Percentiles rank a stretch among this genome's conserved stretches.
phyloP scores from a whole-genome alignment of 129 eudicot species.

The Deinandra increscens region DNA sequence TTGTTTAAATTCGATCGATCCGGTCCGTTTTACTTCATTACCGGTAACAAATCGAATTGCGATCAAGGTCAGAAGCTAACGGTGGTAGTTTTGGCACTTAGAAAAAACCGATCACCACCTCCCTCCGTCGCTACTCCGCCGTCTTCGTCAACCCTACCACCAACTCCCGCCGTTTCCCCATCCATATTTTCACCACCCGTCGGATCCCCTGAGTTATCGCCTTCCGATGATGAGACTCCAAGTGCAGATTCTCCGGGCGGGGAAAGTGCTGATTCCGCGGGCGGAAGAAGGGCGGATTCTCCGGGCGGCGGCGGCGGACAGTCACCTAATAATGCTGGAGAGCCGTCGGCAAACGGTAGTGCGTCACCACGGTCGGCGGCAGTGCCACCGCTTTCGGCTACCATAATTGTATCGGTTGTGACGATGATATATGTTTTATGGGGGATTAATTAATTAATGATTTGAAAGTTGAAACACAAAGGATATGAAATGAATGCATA shows the following conservation, averaged over 20 bases:
- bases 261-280: neutral
- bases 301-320: slow-evolving; percentile 11
- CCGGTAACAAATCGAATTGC: slow-evolving; percentile 62
- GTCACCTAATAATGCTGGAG: neutral
- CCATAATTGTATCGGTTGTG: slow-evolving; percentile 14
- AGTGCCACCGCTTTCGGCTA: neutral
- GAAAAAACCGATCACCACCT: slow-evolving; percentile 26
- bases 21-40: slow-evolving; percentile 74
- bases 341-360: slow-evolving; percentile 16
- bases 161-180: slow-evolving; percentile 21
- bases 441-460: neutral
- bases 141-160: slow-evolving; percentile 20
- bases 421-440: slow-evolving; percentile 11
- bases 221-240: slow-evolving; percentile 14
- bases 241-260: neutral
- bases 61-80: slow-evolving; percentile 55
- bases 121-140: slow-evolving; percentile 32
- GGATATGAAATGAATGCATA: neutral
- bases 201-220: slow-evolving; percentile 2
- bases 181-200: slow-evolving; percentile 4
- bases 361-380: slow-evolving; percentile 6
- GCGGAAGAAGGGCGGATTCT: neutral
- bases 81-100: slow-evolving; percentile 48
- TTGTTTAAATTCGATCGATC: slow-evolving; percentile 46
- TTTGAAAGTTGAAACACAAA: neutral